phyloP scores from a whole-genome alignment of 2,329 filamentous ascomycete genomes.

The Alternaria brassicicola region DNA sequence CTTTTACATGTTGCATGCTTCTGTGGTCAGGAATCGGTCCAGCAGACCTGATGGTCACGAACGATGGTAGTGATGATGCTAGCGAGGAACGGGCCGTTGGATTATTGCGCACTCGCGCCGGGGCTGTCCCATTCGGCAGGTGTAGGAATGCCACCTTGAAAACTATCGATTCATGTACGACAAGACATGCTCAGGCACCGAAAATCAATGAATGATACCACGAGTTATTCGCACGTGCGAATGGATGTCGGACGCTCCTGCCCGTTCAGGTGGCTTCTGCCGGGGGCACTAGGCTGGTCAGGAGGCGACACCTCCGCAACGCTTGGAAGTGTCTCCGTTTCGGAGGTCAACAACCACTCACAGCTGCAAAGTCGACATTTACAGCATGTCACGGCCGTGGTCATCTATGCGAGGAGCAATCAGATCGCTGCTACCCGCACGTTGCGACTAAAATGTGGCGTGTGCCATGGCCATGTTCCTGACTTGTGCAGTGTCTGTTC shows the following conservation, averaged over 20 bases:
- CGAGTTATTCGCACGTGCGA: slow-evolving; percentile 24
- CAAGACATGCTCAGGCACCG: neutral
- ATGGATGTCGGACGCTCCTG: slow-evolving; percentile 18
- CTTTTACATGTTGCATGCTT: neutral
- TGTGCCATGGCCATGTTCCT: slow-evolving; percentile 10
- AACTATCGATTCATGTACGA: neutral
- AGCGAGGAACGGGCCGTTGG: slow-evolving; percentile 6
- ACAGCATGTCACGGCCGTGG: slow-evolving; percentile 9
- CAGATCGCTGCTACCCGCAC: slow-evolving; percentile 27
- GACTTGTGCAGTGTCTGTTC: neutral
- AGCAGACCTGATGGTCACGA: neutral
- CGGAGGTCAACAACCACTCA: slow-evolving; percentile 34
- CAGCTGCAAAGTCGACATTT: slow-evolving; percentile 24
- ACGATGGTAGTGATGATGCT: neutral
- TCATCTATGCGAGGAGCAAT: slow-evolving; percentile 38
- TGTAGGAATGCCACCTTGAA: neutral
- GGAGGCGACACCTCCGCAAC: slow-evolving; percentile 9
- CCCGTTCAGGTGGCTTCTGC: slow-evolving; percentile 26
- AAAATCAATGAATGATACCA: slow-evolving; percentile 18
- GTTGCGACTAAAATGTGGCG: slow-evolving; percentile 13
- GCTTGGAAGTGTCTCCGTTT: slow-evolving; percentile 17
- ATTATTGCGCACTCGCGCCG: neutral
- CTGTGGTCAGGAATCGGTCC: neutral
- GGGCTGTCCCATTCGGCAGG: slow-evolving; percentile 7
- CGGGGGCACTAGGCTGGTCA: slow-evolving; percentile 23